A percentile compares a stretch with the other conserved stretches of the same genome.
Conservation (phyloP, 768 basidiomycete genomes). For the Fistulinella prunicolor region DNA sequence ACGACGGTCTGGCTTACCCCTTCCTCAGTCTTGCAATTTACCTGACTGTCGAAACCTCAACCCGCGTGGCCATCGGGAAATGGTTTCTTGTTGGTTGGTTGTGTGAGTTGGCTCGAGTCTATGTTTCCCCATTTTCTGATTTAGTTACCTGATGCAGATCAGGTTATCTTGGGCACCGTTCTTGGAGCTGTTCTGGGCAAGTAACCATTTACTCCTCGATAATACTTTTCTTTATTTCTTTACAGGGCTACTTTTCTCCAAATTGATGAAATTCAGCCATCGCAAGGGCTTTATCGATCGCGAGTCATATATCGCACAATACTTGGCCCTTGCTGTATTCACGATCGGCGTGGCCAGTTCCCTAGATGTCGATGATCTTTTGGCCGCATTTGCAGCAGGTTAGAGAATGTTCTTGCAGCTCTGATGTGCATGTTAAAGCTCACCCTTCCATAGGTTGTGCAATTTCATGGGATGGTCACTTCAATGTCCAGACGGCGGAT, state of each 20-base stretch:
- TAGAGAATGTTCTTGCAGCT: constrained; percentile 5
- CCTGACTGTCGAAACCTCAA: constrained; percentile 67
- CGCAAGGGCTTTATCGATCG: constrained; percentile 64
- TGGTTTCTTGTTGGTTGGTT: constrained; percentile 89
- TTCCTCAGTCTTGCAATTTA: constrained; percentile 88
- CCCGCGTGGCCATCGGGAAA: constrained; percentile 63
- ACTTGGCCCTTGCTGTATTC: constrained; percentile 68
- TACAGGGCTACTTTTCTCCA: constrained; percentile 63
- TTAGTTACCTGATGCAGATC: constrained; percentile 45
- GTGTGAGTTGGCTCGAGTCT: constrained; percentile 36
- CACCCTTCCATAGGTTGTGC: constrained; percentile 60
- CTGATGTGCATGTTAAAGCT: not conserved
- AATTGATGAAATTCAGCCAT: constrained; percentile 70
- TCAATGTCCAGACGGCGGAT: constrained; percentile 76
- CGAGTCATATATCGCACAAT: constrained; percentile 87
- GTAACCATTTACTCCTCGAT: constrained; percentile 4
- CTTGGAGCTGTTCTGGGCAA: constrained; percentile 59
- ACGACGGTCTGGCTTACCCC: constrained; percentile 95
- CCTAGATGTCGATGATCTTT: constrained; percentile 81
- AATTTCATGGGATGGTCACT: constrained; percentile 89
- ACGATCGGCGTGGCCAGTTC: constrained; percentile 77
- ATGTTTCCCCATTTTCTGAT: not conserved
- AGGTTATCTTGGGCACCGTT: constrained; percentile 72
- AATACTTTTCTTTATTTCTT: not conserved
- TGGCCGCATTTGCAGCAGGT: constrained; percentile 88